Percentiles rank a stretch among this genome's conserved stretches.
Conservation (phyloP, 169 alveolate species). For the Plasmodium gallinaceum region DNA sequence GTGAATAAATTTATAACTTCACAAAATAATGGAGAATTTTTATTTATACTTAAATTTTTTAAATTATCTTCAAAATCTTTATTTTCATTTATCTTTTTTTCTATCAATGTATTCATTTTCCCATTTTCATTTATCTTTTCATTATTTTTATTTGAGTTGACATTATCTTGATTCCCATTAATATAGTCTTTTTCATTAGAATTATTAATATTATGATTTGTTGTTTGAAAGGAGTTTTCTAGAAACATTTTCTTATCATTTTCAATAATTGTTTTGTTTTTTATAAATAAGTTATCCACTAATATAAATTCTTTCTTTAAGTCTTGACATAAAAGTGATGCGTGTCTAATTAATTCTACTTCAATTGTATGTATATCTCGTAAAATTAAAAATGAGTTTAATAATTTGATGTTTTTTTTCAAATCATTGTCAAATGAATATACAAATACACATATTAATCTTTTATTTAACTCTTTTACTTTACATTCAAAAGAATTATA, state of each 20-base stretch:
- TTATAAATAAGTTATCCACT: constrained; percentile 67
- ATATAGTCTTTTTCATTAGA: background rate
- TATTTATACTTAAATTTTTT: constrained; percentile 36
- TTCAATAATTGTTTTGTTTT: constrained; percentile 47
- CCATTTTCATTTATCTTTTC: background rate
- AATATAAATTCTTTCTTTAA: constrained; percentile 48
- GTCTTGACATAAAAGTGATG: constrained; percentile 47
- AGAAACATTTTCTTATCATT: constrained; percentile 34
- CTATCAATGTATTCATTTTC: background rate
- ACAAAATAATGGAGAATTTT: constrained; percentile 50
- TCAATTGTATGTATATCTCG: constrained; percentile 43
- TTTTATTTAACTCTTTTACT: constrained; percentile 44
- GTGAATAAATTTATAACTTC: constrained; percentile 64
- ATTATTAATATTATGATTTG: background rate
- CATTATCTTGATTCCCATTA: background rate
- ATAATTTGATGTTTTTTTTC: constrained; percentile 46
- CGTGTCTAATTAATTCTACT: constrained; percentile 53
- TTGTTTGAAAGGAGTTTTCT: constrained; percentile 2
- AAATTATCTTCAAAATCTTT: constrained; percentile 4
- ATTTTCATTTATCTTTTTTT: background rate
- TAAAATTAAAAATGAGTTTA: constrained; percentile 53
- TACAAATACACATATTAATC: constrained; percentile 34
- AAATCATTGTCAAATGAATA: constrained; percentile 59
- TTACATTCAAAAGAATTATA: constrained; percentile 48
- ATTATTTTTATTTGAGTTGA: background rate